Evolutionary conservation across 257 asterid species (phyloP).

Genomic region (Petunia axillaris): DNA sequence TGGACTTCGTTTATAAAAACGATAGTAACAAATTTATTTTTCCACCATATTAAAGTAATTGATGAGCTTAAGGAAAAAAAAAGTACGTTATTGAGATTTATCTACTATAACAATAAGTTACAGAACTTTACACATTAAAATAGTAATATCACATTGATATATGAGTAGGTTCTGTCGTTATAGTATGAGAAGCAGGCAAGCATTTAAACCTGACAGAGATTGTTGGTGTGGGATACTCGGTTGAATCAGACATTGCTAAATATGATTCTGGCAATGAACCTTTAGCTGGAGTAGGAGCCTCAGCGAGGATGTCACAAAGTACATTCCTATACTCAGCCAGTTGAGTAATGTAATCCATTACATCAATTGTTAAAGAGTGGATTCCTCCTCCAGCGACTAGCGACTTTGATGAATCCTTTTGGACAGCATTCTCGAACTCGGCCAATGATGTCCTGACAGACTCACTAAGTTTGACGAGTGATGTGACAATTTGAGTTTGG

Average conservation of each 20-base stretch:
- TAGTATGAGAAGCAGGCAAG: too few species aligned
- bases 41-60: too few species aligned
- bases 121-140: too few species aligned
- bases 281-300: slow-evolving; percentile 45
- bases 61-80: too few species aligned
- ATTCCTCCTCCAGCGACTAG: slow-evolving; percentile 64
- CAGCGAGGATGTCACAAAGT: slow-evolving; percentile 52
- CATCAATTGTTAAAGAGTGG: slow-evolving; percentile 59
- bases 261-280: slow-evolving; percentile 52
- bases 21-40: too few species aligned
- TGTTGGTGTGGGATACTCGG: slow-evolving; percentile 53
- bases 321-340: slow-evolving; percentile 74
- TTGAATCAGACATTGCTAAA: slow-evolving; percentile 56
- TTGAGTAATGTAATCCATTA: slow-evolving; percentile 59
- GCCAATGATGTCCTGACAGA: slow-evolving; percentile 41
- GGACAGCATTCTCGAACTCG: slow-evolving; percentile 65
- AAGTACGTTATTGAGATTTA: too few species aligned
- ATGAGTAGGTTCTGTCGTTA: too few species aligned
- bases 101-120: too few species aligned
- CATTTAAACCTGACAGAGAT: slow-evolving; percentile 38
- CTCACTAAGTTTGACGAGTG: slow-evolving; percentile 60
- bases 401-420: slow-evolving; percentile 61
- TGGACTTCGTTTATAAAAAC: too few species aligned
- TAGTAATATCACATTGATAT: too few species aligned
- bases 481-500: slow-evolving; percentile 53